Conservation (phyloP, 2,329 filamentous ascomycete species). For the Pyrenochaeta sp. region DNA sequence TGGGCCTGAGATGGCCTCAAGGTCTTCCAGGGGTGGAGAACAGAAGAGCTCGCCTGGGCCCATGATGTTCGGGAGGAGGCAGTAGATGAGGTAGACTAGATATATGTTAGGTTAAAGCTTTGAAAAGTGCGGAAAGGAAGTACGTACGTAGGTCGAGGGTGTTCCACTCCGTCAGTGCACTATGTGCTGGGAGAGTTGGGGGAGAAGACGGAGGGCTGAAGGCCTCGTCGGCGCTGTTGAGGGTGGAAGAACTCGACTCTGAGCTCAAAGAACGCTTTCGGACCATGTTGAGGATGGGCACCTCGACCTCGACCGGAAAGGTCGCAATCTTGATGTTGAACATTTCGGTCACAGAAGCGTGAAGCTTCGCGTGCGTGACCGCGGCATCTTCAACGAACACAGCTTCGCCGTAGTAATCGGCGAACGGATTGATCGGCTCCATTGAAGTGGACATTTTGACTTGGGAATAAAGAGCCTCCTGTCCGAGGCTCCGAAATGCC, state of each 20-base stretch:
- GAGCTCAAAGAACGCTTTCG: slow-evolving; percentile 2
- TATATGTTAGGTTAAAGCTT: slow-evolving; percentile 2
- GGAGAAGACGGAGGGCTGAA: background rate
- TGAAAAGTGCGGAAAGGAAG: background rate
- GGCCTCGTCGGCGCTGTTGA: slow-evolving; percentile 6
- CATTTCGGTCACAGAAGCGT: background rate
- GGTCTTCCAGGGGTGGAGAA: slow-evolving; percentile 18
- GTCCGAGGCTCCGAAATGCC: no score
- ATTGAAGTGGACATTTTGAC: background rate
- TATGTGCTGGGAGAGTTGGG: no score
- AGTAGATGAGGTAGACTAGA: slow-evolving; percentile 26
- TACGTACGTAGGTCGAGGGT: slow-evolving; percentile 21
- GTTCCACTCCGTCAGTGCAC: no score
- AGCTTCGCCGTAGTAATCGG: slow-evolving; percentile 6
- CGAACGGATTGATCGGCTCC: slow-evolving; percentile 15
- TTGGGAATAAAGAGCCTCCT: no score
- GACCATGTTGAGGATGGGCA: slow-evolving; percentile 14
- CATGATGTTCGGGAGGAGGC: slow-evolving; percentile 19
- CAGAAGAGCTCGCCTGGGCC: slow-evolving; percentile 14
- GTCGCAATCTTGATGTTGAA: background rate
- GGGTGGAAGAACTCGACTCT: slow-evolving; percentile 1
- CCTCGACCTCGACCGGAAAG: background rate
- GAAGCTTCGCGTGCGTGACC: background rate
- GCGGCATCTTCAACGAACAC: background rate
- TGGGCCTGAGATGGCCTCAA: slow-evolving; percentile 7